Conservation (phyloP, 441 rosid genomes). For the Arabidopsis hybrid region DNA sequence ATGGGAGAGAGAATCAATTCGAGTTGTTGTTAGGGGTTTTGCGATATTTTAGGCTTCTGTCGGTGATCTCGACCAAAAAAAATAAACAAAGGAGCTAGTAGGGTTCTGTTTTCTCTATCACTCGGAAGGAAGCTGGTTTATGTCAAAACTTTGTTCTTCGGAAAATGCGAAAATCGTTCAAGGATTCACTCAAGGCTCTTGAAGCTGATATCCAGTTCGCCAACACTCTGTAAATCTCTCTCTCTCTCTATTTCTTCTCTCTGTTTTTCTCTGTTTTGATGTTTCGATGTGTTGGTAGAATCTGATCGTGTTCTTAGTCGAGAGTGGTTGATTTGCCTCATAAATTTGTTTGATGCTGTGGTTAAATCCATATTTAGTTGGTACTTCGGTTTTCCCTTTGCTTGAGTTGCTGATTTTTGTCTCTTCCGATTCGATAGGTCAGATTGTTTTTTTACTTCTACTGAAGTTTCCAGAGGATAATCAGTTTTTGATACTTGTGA, state of each 20-base stretch:
- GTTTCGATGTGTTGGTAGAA: background rate
- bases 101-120: background rate
- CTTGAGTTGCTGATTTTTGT: background rate
- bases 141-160: slow-evolving; percentile 13
- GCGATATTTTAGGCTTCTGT: slow-evolving; percentile 26
- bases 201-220: slow-evolving; percentile 99
- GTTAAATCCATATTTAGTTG: background rate
- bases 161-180: slow-evolving; percentile 88
- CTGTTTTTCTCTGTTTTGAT: background rate
- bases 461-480: slow-evolving; percentile 7
- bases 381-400: background rate
- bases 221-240: slow-evolving; percentile 75
- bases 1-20: slow-evolving; percentile 31
- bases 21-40: slow-evolving; percentile 3
- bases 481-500: slow-evolving; percentile 22
- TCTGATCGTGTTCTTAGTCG: background rate
- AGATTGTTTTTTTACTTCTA: background rate
- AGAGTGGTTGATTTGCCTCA: background rate
- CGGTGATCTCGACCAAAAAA: slow-evolving; percentile 13
- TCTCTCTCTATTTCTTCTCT: slow-evolving; percentile 12
- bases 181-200: slow-evolving; percentile 95
- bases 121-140: slow-evolving; percentile 32
- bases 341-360: too few relatives aligned
- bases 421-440: background rate
- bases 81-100: too few relatives aligned